Percentiles rank a stretch among this genome's conserved stretches.
Conservation (phyloP, 129 eudicot species). For the Flaveria trinervia region DNA sequence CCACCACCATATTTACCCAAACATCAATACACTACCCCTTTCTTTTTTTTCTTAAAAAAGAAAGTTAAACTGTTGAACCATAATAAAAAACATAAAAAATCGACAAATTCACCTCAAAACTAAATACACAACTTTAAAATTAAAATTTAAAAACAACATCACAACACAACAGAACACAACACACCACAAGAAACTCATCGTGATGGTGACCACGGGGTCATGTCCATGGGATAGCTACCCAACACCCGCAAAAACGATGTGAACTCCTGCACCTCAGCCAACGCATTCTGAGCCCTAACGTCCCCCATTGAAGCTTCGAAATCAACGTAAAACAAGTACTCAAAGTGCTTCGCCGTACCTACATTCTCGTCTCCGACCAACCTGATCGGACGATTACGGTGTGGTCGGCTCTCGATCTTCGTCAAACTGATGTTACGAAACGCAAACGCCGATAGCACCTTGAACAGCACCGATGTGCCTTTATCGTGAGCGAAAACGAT, state of each 20-base stretch:
- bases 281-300: slow-evolving; percentile 86
- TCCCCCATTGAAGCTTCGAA: slow-evolving; percentile 98
- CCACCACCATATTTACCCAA: slow-evolving; percentile 37
- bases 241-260: slow-evolving; percentile 86
- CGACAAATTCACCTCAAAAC: slow-evolving; percentile 5
- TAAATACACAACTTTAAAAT: not conserved
- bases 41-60: not conserved
- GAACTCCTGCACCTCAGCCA: slow-evolving; percentile 93
- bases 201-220: slow-evolving; percentile 90
- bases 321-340: slow-evolving; percentile 89
- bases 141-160: slow-evolving; percentile 14
- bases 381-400: slow-evolving; percentile 73
- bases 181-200: slow-evolving; percentile 24
- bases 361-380: slow-evolving; percentile 83
- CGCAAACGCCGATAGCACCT: slow-evolving; percentile 88
- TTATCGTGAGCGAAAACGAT: slow-evolving; percentile 86
- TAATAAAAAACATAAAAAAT: not conserved
- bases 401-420: slow-evolving; percentile 95
- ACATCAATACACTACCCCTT: not conserved
- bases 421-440: slow-evolving; percentile 82
- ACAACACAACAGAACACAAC: slow-evolving; percentile 25
- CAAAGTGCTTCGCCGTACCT: slow-evolving; percentile 93
- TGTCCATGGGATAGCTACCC: slow-evolving; percentile 97
- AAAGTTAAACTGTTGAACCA: not conserved
- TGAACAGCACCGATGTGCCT: slow-evolving; percentile 82